Base-by-base conservation (phyloP, 192 early-diverging fungal genomes). In the Backusella psychrophila region DNA sequence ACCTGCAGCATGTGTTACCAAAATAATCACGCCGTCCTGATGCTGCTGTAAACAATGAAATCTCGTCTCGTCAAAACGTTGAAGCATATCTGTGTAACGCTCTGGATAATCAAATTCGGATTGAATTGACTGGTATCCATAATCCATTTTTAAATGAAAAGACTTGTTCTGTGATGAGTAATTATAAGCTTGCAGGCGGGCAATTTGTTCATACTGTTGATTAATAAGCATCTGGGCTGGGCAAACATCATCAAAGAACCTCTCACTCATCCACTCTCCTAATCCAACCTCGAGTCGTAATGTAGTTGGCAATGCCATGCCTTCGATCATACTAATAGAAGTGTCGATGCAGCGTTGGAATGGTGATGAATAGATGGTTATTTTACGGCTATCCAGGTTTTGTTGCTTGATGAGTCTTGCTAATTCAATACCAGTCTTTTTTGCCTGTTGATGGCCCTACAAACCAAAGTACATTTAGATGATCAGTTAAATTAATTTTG, bases 331-430 rank as follows among this genome's bases (percentile, higher is more conserved):
- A 19, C 82, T 72, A 33, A 83, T 23, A 5, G 75, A 34, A n/a
- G 82, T 83, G 29, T 80, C 82, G 12, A 83, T 74, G 34, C 82
- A 83, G 23, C 82, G 78, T 23, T 80, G 82, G 59, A 83, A 83
- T 33, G 82, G 82, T 34, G 82, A 83, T n/a, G 75, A 74, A 31
- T 79, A 74, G 21, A 83, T 69, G 17, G 79, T 42, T 23, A 83
- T n/a, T 8, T 52, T 76, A 38, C 52, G 77, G 4, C 38, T 65
- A 36, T 76, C 52, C 8, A 79, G 17, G 6, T 75, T 72, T 31
- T 71, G 74, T 33, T 74, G 49, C 2, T 42, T 65, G 33, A 79
- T 42, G 4, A 82, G 26, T 19, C 74, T 41, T 7, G 65, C 39
- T 14, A 83, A 65, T n/a, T 73, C 42, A 4, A 36, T n/a, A 0